Percentiles rank a stretch among this genome's conserved stretches.
phyloP scores from a whole-genome alignment of 345 rosid species.

The Salix brachista region DNA sequence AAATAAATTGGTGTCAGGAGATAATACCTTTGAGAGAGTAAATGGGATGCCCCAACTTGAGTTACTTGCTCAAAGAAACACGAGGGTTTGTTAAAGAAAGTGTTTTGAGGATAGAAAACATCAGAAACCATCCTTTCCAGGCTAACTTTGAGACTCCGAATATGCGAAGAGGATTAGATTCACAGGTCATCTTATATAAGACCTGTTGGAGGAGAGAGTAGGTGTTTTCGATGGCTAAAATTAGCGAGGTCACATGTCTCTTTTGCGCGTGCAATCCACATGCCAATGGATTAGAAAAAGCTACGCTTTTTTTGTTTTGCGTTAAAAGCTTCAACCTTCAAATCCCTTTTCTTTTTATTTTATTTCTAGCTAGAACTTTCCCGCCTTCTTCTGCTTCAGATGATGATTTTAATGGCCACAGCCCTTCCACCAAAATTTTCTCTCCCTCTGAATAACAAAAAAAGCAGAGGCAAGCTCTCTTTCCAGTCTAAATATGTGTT shows the following conservation, averaged over 20 bases:
- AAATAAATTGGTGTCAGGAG: background rate
- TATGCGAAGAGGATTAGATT: constrained; percentile 18
- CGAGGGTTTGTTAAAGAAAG: constrained; percentile 9
- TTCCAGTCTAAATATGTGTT: constrained; percentile 15
- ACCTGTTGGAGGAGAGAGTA: background rate
- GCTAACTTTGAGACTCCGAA: constrained; percentile 14
- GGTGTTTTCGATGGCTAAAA: background rate
- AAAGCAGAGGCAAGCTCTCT: constrained; percentile 11
- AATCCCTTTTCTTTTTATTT: background rate
- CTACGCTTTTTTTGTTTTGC: background rate
- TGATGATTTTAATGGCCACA: constrained; percentile 37
- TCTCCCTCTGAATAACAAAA: constrained; percentile 14
- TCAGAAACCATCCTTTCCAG: constrained; percentile 34
- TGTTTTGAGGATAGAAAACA: constrained; percentile 21
- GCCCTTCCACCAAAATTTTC: constrained; percentile 18
- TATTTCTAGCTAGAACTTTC: background rate
- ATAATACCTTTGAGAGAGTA: constrained; percentile 35
- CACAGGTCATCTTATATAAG: background rate
- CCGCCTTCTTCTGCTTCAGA: constrained; percentile 8
- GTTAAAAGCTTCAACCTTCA: too few species aligned
- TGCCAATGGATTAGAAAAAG: background rate
- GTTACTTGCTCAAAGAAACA: constrained; percentile 27
- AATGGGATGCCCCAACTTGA: constrained; percentile 18
- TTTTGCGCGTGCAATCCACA: constrained; percentile 21
- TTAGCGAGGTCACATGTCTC: constrained; percentile 13